These are phyloP conservation scores for Ascosphaera aggregata DNA, from an alignment of 2,329 filamentous ascomycete genomes.

Conservation along the genomic window DNA sequence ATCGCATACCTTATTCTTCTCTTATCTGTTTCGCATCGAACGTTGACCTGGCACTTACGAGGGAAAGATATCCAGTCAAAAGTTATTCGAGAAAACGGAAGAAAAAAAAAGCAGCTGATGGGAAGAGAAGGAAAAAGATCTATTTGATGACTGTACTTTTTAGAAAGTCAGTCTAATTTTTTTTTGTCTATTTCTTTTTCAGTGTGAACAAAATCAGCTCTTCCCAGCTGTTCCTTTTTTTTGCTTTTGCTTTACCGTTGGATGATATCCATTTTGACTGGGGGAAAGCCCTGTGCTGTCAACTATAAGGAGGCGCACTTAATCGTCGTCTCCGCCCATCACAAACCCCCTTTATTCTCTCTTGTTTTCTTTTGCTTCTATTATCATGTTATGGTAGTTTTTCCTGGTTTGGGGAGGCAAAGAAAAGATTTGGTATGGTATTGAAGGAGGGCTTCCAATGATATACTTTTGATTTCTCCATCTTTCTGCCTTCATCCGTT, in stretches of 20 bases:
- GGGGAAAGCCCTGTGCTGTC: conserved; percentile 98
- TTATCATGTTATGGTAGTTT: neutral
- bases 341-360: conserved; percentile 9
- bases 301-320: conserved; percentile 56
- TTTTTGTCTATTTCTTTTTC: no score
- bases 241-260: no score
- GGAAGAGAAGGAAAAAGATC: no score
- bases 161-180: no score
- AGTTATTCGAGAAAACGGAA: conserved; percentile 8
- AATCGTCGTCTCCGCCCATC: conserved; percentile 48
- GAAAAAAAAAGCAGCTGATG: no score
- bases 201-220: no score
- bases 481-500: neutral
- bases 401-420: neutral
- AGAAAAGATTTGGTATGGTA: neutral
- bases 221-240: no score
- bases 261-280: conserved; percentile 25
- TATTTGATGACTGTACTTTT: no score
- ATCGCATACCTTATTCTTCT: neutral
- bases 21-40: neutral
- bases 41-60: conserved; percentile 65
- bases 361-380: conserved; percentile 6
- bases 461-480: neutral
- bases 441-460: neutral
- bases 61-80: conserved; percentile 77